phyloP scores from a whole-genome alignment of 371 early-diverging fungal genomes.

The Haplosporangium sp. region DNA sequence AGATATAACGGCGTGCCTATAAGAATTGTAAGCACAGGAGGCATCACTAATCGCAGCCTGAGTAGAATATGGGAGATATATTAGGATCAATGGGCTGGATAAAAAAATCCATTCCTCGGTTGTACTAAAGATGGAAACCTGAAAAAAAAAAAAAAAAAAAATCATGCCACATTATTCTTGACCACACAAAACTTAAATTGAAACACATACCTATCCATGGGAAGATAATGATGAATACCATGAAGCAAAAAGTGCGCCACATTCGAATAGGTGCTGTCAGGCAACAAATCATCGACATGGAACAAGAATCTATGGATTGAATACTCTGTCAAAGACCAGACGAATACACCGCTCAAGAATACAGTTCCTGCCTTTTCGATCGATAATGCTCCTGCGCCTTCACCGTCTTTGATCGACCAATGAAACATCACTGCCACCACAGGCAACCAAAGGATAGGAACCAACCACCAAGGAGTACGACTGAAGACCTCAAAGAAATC shows the following conservation, averaged over 20 bases:
- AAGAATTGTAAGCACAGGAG: constrained; percentile 85
- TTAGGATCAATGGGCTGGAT: background rate
- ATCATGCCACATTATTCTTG: constrained; percentile 3
- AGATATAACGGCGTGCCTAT: constrained; percentile 73
- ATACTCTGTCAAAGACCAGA: constrained; percentile 91
- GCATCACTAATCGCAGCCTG: constrained; percentile 94
- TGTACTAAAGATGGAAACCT: background rate
- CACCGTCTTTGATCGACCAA: constrained; percentile 21
- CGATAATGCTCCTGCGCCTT: constrained; percentile 31
- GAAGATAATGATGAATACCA: constrained; percentile 96
- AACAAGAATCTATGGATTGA: constrained; percentile 92
- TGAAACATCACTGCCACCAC: constrained; percentile 58
- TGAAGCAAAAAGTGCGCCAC: constrained; percentile 89
- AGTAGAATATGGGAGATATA: background rate
- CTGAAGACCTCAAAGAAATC: constrained; percentile 83
- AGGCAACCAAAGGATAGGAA: constrained; percentile 92
- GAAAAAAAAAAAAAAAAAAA: constrained; percentile 13
- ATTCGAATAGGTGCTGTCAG: constrained; percentile 84
- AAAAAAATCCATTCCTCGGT: background rate
- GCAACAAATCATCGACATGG: constrained; percentile 89
- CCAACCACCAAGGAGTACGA: constrained; percentile 92
- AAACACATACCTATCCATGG: constrained; percentile 85
- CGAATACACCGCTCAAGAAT: constrained; percentile 75
- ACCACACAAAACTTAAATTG: background rate
- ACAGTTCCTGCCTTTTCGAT: constrained; percentile 38